A percentile compares a stretch with the other conserved stretches of the same genome.
Evolutionary conservation across 768 basidiomycete species (phyloP).

Genomic region (Steccherinum ochraceum): DNA sequence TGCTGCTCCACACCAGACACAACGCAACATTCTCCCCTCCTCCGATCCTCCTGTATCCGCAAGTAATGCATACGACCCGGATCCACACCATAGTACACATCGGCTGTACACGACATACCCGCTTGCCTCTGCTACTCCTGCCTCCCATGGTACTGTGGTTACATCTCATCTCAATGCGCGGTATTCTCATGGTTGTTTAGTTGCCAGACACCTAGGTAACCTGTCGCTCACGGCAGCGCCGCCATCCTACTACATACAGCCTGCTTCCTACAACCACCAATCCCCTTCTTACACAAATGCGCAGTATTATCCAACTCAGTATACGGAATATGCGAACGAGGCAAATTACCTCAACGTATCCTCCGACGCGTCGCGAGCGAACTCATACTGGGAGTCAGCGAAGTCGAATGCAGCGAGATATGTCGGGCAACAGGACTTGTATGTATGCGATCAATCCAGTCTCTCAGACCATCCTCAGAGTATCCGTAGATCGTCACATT

Average conservation of each 20-base stretch:
- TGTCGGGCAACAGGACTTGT: constrained; percentile 41
- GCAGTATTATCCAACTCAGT: constrained; percentile 43
- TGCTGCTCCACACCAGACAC: neutral
- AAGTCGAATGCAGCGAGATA: constrained; percentile 57
- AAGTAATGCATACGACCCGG: neutral
- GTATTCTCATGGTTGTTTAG: constrained; percentile 31
- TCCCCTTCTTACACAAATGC: constrained; percentile 9
- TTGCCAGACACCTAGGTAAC: constrained; percentile 57
- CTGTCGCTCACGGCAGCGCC: constrained; percentile 54
- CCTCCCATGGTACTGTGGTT: constrained; percentile 53
- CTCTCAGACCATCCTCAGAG: neutral
- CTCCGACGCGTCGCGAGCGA: constrained; percentile 4
- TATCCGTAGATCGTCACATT: constrained; percentile 19
- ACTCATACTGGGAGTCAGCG: constrained; percentile 59
- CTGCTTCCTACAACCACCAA: constrained; percentile 39
- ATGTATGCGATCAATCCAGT: constrained; percentile 4
- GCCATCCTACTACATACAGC: constrained; percentile 62
- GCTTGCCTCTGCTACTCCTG: constrained; percentile 70
- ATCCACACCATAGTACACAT: constrained; percentile 53
- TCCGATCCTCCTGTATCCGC: neutral
- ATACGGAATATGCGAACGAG: constrained; percentile 65
- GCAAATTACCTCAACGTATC: constrained; percentile 30
- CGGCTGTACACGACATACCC: constrained; percentile 63
- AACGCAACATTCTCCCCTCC: neutral
- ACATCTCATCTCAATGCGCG: constrained; percentile 4